Evolutionary conservation across 78 protist species (phyloP).

Genomic region (Pigoraptor vietnamica): DNA sequence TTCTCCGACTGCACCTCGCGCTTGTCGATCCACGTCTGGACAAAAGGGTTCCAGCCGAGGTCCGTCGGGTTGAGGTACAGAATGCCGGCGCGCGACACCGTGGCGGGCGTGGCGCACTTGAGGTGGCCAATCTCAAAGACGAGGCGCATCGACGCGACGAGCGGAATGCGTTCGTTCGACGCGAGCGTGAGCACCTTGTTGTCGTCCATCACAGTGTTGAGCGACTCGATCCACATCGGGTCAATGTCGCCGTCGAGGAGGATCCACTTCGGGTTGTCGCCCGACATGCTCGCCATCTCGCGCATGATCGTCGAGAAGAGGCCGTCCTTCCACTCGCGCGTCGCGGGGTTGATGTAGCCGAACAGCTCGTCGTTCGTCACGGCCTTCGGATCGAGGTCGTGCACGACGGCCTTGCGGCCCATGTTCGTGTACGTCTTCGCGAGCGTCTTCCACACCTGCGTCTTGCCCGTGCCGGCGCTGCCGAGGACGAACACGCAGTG

Average conservation of each 20-base stretch:
- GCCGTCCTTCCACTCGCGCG: conserved; percentile 84
- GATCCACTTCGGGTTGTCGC: conserved; percentile 59
- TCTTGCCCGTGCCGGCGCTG: neutral
- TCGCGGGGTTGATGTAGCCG: conserved; percentile 65
- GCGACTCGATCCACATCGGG: conserved; percentile 83
- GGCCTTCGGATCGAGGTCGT: conserved; percentile 79
- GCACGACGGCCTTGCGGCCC: conserved; percentile 5
- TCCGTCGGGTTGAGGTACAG: conserved; percentile 75
- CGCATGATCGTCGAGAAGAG: conserved; percentile 72
- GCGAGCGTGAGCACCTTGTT: conserved; percentile 87
- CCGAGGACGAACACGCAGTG: conserved; percentile 63
- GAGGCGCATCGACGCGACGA: conserved; percentile 70
- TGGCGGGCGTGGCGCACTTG: conserved; percentile 83
- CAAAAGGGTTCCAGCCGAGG: conserved; percentile 78
- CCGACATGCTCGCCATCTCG: conserved; percentile 17
- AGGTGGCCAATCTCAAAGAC: conserved; percentile 75
- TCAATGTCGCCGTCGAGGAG: conserved; percentile 87
- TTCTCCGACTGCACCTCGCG: conserved; percentile 17
- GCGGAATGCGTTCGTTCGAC: conserved; percentile 84
- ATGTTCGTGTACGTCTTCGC: neutral
- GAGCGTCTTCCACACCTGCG: neutral
- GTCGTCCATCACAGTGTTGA: conserved; percentile 93
- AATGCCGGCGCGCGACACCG: conserved; percentile 90
- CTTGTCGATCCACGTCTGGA: conserved; percentile 59
- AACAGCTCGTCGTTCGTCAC: conserved; percentile 73